Conservation (phyloP, 2,329 filamentous ascomycete species). For the Decorospora gaudefroyi region DNA sequence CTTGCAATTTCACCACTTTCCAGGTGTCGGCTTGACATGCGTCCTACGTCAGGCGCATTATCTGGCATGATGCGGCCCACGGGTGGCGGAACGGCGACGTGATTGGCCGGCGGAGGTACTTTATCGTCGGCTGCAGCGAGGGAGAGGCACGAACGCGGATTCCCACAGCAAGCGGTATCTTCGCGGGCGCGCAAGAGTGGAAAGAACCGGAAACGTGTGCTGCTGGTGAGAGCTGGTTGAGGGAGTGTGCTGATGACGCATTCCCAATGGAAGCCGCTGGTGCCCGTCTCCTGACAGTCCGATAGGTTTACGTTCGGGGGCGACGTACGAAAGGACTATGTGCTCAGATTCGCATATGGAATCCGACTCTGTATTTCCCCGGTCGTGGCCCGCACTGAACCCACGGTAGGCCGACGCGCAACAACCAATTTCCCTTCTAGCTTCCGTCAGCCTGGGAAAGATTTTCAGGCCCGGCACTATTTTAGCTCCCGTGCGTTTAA, state of each 20-base stretch:
- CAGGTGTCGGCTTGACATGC: conserved; percentile 13
- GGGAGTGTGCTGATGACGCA: conserved; percentile 25
- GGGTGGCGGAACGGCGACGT: conserved; percentile 11
- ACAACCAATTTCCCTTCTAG: conserved; percentile 31
- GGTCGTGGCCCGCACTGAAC: conserved; percentile 15
- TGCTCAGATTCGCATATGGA: conserved; percentile 14
- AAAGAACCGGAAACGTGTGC: conserved; percentile 19
- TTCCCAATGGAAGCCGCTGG: conserved; percentile 12
- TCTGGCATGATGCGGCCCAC: conserved; percentile 24
- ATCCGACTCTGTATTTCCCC: conserved; percentile 16
- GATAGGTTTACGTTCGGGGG: conserved; percentile 17
- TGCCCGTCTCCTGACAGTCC: conserved; percentile 7
- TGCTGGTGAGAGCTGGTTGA: conserved; percentile 22
- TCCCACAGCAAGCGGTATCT: conserved; percentile 15
- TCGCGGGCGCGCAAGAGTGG: conserved; percentile 15
- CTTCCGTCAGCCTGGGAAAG: conserved; percentile 32
- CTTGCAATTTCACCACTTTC: conserved; percentile 16
- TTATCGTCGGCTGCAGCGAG: conserved; percentile 27
- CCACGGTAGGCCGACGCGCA: conserved; percentile 29
- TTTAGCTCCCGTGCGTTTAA: conserved; percentile 43
- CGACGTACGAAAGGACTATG: not conserved
- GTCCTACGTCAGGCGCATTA: conserved; percentile 34
- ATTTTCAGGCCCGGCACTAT: conserved; percentile 36
- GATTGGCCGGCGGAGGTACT: conserved; percentile 31
- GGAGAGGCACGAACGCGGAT: conserved; percentile 22